phyloP scores from a whole-genome alignment of 1,284 basidiomycete genomes.

The Taiwanofungus camphoratus region DNA sequence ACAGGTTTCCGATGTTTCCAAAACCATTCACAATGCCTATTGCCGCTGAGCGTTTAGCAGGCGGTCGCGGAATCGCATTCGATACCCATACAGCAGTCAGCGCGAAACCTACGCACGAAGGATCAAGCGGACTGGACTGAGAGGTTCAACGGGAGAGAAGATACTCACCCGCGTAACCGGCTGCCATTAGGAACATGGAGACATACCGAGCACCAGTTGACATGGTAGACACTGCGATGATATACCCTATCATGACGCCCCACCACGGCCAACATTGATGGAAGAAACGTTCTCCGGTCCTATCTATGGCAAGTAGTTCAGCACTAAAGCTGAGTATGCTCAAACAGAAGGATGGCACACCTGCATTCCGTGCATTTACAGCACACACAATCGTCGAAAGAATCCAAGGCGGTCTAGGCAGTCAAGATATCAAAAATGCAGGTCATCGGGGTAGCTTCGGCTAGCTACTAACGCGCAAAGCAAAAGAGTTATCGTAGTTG shows the following conservation, averaged over 20 bases:
- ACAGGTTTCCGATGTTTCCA: conserved; percentile 37
- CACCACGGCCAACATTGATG: conserved; percentile 58
- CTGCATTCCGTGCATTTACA: conserved; percentile 62
- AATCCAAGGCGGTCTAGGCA: conserved; percentile 57
- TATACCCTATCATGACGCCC: conserved; percentile 57
- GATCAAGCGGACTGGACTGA: not conserved
- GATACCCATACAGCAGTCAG: conserved; percentile 60
- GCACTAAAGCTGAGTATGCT: not conserved
- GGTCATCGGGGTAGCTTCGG: not conserved
- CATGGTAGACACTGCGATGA: conserved; percentile 54
- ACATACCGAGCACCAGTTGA: conserved; percentile 53
- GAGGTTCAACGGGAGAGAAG: not conserved
- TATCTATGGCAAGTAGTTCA: conserved; percentile 32
- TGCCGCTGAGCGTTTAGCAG: conserved; percentile 48
- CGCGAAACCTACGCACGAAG: conserved; percentile 42
- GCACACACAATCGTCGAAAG: conserved; percentile 50
- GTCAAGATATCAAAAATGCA: not conserved
- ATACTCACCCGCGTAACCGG: conserved; percentile 44
- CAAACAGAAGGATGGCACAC: conserved; percentile 28
- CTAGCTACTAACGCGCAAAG: conserved; percentile 49
- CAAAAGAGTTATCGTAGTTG: conserved; percentile 52
- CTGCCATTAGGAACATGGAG: conserved; percentile 60
- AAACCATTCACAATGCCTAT: conserved; percentile 40
- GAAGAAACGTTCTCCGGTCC: conserved; percentile 62
- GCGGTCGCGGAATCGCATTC: conserved; percentile 57